Evolutionary conservation across 768 basidiomycete genomes (phyloP).

Genomic region (Boletus huronensis): DNA sequence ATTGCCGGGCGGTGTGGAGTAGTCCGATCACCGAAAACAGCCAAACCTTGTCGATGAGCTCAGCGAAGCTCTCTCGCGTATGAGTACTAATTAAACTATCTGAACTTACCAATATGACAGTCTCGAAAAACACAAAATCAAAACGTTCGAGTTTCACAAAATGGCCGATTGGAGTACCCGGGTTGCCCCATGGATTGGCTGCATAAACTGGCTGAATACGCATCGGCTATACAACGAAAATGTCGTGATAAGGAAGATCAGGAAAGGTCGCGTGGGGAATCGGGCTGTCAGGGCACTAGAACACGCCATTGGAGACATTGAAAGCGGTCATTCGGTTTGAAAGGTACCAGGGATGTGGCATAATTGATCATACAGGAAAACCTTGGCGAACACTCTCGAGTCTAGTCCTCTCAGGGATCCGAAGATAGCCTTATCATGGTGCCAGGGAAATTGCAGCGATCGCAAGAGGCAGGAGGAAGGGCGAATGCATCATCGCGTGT

Average conservation of each 20-base stretch:
- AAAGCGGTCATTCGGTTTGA: constrained; percentile 8
- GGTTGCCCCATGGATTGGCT: constrained; percentile 4
- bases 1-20: constrained; percentile 27
- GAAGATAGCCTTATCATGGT: constrained; percentile 31
- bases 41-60: constrained; percentile 29
- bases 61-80: constrained; percentile 27
- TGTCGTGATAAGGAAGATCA: constrained; percentile 11
- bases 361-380: constrained; percentile 17
- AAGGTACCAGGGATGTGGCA: constrained; percentile 23
- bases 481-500: constrained; percentile 23
- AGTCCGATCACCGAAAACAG: constrained; percentile 22
- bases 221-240: constrained; percentile 7
- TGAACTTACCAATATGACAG: constrained; percentile 18
- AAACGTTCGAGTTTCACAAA: constrained; percentile 5
- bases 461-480: constrained; percentile 27
- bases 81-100: constrained; percentile 19
- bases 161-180: constrained; percentile 12
- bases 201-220: not conserved
- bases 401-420: constrained; percentile 27
- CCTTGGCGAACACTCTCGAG: constrained; percentile 18
- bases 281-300: constrained; percentile 22
- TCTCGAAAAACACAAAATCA: constrained; percentile 5
- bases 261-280: constrained; percentile 10
- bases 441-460: constrained; percentile 11
- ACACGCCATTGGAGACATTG: constrained; percentile 7